Conservation (phyloP, 2,329 filamentous ascomycete genomes). For the Aspergillus novofumigatus region DNA sequence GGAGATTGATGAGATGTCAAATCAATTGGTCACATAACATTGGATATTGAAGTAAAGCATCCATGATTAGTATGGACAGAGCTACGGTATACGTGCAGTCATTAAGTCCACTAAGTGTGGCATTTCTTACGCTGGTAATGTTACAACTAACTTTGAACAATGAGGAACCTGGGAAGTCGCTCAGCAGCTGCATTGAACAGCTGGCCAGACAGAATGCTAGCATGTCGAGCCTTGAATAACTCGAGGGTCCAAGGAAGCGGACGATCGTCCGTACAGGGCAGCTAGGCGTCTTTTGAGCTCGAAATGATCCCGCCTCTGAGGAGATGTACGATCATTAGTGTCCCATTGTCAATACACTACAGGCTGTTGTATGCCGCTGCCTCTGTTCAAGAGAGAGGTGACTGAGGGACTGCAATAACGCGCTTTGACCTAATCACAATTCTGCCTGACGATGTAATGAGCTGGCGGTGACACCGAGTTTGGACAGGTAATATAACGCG, state of each 20-base stretch:
- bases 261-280: background rate
- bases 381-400: background rate
- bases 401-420: background rate
- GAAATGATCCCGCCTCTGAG: background rate
- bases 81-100: background rate
- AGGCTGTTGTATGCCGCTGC: background rate
- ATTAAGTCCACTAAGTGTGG: background rate
- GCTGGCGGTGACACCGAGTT: background rate
- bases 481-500: background rate
- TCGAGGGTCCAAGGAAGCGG: background rate
- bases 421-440: background rate
- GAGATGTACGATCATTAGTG: background rate
- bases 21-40: constrained; percentile 13
- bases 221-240: background rate
- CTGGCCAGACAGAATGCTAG: background rate
- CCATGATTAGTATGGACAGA: background rate
- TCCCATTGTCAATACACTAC: background rate
- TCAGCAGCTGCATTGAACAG: background rate
- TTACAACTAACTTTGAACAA: background rate
- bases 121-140: background rate
- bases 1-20: constrained; percentile 7
- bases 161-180: background rate
- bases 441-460: background rate
- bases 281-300: background rate
- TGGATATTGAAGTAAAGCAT: background rate